Base-by-base conservation (phyloP, 805 yeast genomes). In the Candida methanosorbosa region DNA sequence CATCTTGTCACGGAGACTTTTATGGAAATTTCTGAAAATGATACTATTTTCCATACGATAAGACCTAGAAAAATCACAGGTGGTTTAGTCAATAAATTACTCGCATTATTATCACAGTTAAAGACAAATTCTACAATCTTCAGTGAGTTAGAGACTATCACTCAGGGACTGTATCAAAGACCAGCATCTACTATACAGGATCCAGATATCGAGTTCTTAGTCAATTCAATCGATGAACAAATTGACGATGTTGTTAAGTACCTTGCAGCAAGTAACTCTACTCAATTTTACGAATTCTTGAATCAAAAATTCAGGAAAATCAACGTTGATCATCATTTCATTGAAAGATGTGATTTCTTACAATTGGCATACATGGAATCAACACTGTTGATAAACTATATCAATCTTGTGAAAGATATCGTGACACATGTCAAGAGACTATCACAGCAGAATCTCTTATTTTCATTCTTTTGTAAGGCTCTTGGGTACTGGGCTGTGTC, bases 201-300 rank as follows among this genome's bases (percentile, higher is more conserved):
- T 4, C 13, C 12, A 22, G 19, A 29, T n/a, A 6, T 12, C n/a
- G 6, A 14, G 20, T 14, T 45, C 4, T 33, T 59, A 3, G 43
- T 63, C 15, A 52, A 49, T 5, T 46, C 43, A 19, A 58, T 70
- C 12, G 72, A 69, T 42, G 23, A 40, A 2, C 52, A 53, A 26
- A 54, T 68, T 31, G 68, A 64, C 14, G 51, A 61, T 20, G 52
- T 75, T 6, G 43, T 69, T 15, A 52, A 65, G 26, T 75, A 59
- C 46, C 30, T 72, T 8, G 70, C 78, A 1, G 72, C 77, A 13
- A 56, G 78, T 3, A 72, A 75, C 45, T 66, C 72, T 21, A 34
- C 39, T 0, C 72, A 68, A 32, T 68, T 57, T 38, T 62, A 56
- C 19, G 51, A 56, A 9, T 68, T 61, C 46, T 36, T 57, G 33